phyloP scores from a whole-genome alignment of 352 stramenopile genomes.

The Globisporangium cystogenes region DNA sequence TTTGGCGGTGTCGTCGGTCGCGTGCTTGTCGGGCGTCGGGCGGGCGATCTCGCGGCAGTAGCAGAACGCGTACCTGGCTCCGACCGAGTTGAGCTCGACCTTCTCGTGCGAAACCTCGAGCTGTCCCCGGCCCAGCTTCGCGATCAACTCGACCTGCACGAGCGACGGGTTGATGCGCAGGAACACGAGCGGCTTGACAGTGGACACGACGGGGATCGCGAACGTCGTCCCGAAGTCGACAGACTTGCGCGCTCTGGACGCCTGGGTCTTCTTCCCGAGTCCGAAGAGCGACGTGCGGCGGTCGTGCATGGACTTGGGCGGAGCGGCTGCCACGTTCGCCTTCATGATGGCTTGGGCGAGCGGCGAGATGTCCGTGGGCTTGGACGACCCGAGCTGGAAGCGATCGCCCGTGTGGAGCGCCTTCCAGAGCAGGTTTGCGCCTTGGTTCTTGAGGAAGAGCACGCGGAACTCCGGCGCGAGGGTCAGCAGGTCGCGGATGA shows the following conservation, averaged over 20 bases:
- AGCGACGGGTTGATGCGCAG: conserved; percentile 12
- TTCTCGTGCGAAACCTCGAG: conserved; percentile 6
- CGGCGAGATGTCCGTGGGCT: conserved; percentile 1
- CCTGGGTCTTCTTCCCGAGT: conserved; percentile 18
- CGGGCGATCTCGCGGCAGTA: conserved; percentile 1
- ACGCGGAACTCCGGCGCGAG: conserved; percentile 26
- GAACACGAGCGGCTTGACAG: conserved; percentile 12
- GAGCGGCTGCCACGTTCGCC: background rate
- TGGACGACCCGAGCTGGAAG: conserved; percentile 3
- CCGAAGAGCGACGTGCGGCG: conserved; percentile 31
- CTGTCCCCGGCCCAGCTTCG: conserved; percentile 4
- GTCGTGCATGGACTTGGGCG: conserved; percentile 2
- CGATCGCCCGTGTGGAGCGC: conserved; percentile 28
- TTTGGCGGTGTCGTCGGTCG: background rate
- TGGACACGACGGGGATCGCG: conserved; percentile 13
- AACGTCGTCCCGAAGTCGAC: conserved; percentile 26
- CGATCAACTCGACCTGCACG: conserved; percentile 8
- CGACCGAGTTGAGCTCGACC: conserved; percentile 10
- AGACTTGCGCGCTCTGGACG: conserved; percentile 13
- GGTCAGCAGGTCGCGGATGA: conserved; percentile 35
- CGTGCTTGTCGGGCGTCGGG: background rate
- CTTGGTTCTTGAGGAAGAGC: conserved; percentile 43
- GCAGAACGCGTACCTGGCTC: conserved; percentile 12
- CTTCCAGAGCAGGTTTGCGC: conserved; percentile 37
- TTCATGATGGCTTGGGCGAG: conserved; percentile 7